These are phyloP conservation scores for Candida glucosophila DNA, from an alignment of 1,139 yeast species.

Conservation along the genomic window DNA sequence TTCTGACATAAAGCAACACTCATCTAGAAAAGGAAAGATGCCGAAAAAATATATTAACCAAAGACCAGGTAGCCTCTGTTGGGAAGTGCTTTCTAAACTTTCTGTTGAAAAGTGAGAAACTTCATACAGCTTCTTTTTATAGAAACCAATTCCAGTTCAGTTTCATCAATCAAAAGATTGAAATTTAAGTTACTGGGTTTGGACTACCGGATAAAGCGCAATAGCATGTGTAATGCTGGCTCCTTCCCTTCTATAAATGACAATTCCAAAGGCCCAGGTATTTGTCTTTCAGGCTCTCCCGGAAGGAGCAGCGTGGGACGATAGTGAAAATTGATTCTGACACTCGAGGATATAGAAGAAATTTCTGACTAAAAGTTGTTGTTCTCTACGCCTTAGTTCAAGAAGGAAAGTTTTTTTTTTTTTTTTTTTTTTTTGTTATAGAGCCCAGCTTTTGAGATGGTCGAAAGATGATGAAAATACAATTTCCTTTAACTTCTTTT, in stretches of 20 bases:
- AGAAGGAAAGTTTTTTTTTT: no score
- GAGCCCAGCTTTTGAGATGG: neutral
- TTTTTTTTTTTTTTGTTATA: neutral
- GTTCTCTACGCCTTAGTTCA: neutral
- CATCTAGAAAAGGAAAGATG: constrained; percentile 8
- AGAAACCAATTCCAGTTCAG: neutral
- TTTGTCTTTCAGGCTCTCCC: neutral
- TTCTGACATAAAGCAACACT: constrained; percentile 1
- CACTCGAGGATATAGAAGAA: neutral
- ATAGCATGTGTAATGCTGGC: constrained; percentile 2
- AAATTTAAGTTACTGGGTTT: neutral
- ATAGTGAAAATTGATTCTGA: neutral
- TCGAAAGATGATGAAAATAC: neutral
- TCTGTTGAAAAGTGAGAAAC: constrained; percentile 4
- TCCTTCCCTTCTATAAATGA: constrained; percentile 3
- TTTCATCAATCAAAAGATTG: neutral
- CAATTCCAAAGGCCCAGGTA: constrained; percentile 2
- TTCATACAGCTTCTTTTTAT: neutral
- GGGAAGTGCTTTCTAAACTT: constrained; percentile 24
- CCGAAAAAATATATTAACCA: constrained; percentile 20
- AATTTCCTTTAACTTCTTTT: neutral
- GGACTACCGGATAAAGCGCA: constrained; percentile 1
- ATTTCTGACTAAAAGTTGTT: neutral
- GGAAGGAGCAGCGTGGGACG: neutral
- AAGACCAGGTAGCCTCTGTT: constrained; percentile 21